These are phyloP conservation scores for Sclerotinia nivalis DNA, from an alignment of 2,329 filamentous ascomycete species.

Conservation along the genomic window DNA sequence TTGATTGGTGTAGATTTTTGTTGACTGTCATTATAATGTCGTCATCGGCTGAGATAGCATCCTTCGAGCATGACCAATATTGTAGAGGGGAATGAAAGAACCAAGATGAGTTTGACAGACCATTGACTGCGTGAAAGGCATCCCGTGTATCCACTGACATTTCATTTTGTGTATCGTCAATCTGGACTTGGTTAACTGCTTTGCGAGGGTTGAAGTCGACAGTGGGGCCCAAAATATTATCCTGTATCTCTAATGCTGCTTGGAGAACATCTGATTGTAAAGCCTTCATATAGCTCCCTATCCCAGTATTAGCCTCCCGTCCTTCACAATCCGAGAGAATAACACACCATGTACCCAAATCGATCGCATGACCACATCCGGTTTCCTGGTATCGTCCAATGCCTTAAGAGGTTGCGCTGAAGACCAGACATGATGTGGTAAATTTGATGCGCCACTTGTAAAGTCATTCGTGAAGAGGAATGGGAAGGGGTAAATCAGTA, in stretches of 20 bases:
- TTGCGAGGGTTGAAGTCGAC: conserved; percentile 54
- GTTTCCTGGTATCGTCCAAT: conserved; percentile 47
- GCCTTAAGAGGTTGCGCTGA: conserved; percentile 65
- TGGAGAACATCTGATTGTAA: conserved; percentile 65
- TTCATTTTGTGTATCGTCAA: conserved; percentile 30
- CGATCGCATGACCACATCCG: conserved; percentile 79
- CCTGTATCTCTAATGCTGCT: conserved; percentile 68
- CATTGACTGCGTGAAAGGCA: conserved; percentile 59
- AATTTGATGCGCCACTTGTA: conserved; percentile 67
- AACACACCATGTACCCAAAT: conserved; percentile 71
- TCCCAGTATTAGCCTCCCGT: conserved; percentile 24
- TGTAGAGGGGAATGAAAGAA: conserved; percentile 81
- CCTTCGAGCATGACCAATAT: conserved; percentile 72
- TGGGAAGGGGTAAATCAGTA: conserved; percentile 72
- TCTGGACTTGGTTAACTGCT: conserved; percentile 27
- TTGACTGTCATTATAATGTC: conserved; percentile 72
- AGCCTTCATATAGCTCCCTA: conserved; percentile 70
- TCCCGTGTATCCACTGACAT: conserved; percentile 48
- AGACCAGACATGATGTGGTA: conserved; percentile 81
- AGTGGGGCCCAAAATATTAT: conserved; percentile 65
- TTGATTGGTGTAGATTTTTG: conserved; percentile 58
- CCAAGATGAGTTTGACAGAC: conserved; percentile 64
- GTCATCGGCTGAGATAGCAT: conserved; percentile 57
- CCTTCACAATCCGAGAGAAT: background rate
- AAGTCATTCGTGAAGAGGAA: conserved; percentile 74